These are phyloP conservation scores for Hymenoscyphus repandus DNA, from an alignment of 2,329 filamentous ascomycete species.

Conservation along the genomic window DNA sequence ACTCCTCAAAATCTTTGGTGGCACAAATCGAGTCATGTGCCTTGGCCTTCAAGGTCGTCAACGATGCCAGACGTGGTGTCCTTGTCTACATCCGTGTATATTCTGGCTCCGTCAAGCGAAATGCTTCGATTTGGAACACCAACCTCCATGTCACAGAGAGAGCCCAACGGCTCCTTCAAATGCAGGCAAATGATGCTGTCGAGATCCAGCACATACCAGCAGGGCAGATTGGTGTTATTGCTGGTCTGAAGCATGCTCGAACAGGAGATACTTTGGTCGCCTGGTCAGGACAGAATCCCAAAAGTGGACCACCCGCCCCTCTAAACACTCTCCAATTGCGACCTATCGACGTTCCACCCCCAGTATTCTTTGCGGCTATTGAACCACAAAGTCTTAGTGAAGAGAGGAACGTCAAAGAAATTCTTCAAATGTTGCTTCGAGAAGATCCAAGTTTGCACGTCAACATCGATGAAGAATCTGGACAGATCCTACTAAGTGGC, in stretches of 20 bases:
- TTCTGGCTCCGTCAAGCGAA: constrained; percentile 71
- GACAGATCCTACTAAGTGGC: constrained; percentile 86
- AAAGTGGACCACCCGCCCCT: constrained; percentile 59
- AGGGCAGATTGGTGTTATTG: constrained; percentile 91
- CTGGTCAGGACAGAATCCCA: constrained; percentile 56
- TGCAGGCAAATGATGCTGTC: constrained; percentile 82
- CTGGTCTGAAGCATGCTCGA: constrained; percentile 82
- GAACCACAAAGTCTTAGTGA: constrained; percentile 75
- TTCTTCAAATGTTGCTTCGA: constrained; percentile 71
- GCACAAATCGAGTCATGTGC: constrained; percentile 58
- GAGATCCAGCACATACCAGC: constrained; percentile 75
- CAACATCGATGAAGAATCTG: constrained; percentile 79
- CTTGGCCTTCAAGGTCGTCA: constrained; percentile 87
- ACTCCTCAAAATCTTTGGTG: constrained; percentile 36
- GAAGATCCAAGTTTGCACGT: constrained; percentile 92
- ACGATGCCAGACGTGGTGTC: constrained; percentile 78
- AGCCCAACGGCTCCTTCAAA: constrained; percentile 75
- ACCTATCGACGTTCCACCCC: constrained; percentile 83
- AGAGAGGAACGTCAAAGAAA: constrained; percentile 72
- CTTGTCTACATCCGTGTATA: constrained; percentile 92
- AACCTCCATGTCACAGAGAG: constrained; percentile 74
- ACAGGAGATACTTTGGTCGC: constrained; percentile 89
- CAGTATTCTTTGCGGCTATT: constrained; percentile 94
- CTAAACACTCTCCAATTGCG: constrained; percentile 75
- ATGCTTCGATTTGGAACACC: constrained; percentile 79